Base-by-base conservation (phyloP, 768 basidiomycete species). In the Erythrobasidium yunnanense region DNA sequence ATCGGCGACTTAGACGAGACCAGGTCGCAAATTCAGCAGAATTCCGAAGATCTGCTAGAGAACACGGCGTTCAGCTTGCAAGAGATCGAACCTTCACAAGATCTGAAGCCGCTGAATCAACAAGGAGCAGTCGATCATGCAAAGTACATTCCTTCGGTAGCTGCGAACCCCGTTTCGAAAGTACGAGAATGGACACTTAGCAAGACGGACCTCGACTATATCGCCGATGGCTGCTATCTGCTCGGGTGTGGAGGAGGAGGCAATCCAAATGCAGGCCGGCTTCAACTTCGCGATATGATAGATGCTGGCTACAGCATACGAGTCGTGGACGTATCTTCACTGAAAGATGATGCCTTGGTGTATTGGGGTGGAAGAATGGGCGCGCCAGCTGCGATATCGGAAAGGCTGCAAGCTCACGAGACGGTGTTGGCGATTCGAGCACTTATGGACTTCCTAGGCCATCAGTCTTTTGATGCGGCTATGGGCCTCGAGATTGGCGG, bases 241-340 rank as follows among this genome's bases (percentile, higher is more conserved):
- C 77, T 85, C 1, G 84, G 84, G 0, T 55, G 54, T 55, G 84
- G 84, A 1, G 84, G 84, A 29, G 84, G 84, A 1, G 84, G 84
- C 5, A 79, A 80, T 1, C 81, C 84, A 0, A 79, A 83, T 67
- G 79, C 81, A 18, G 73, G 77, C 1, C 84, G 79, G 70, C 73
- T 84, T 2, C 79, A 79, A 29, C 30, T 69, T 6, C 77, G 82
- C 35, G 81, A 84, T 69, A 77, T 83, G 66, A 74, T 84, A 1
- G 78, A 83, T 3, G 75, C 77, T 23, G 84, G 83, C 4, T 76
- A 76, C 4, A 71, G 70, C 2, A 77, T 83, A 52, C 77, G 78
- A 18, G 78, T 83, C 8, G 71, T 83, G 22, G 81, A 83, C 66
- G 70, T 80, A 15, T 73, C 75, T 8, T 76, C 77, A 45, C 74